Evolutionary conservation across 1,284 basidiomycete species (phyloP).

Genomic region (Puccinia hordei): DNA sequence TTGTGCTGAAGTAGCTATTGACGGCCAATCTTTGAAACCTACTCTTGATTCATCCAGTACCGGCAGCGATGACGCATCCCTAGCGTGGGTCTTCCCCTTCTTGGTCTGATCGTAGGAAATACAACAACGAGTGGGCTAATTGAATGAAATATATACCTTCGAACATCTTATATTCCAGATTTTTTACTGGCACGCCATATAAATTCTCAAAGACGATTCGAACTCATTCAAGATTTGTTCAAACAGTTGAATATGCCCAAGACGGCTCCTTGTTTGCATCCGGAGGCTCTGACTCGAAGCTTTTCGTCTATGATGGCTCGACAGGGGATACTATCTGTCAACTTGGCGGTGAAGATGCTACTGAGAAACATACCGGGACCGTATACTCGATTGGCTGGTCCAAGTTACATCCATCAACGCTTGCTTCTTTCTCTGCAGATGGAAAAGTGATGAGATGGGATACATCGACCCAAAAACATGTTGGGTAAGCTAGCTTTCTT

Average conservation of each 20-base stretch:
- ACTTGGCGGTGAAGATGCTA: slow-evolving; percentile 72
- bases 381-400: slow-evolving; percentile 60
- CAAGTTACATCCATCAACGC: slow-evolving; percentile 68
- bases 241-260: slow-evolving; percentile 81
- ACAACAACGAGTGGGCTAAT: neutral
- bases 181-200: slow-evolving; percentile 72
- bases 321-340: slow-evolving; percentile 77
- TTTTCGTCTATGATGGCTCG: slow-evolving; percentile 87
- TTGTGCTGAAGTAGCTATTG: neutral
- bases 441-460: slow-evolving; percentile 78
- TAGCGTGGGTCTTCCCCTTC: slow-evolving; percentile 66
- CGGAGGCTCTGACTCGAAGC: slow-evolving; percentile 85
- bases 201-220: slow-evolving; percentile 79
- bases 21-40: neutral
- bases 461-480: slow-evolving; percentile 33
- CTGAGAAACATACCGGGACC: slow-evolving; percentile 60
- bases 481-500: slow-evolving; percentile 17
- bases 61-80: slow-evolving; percentile 73
- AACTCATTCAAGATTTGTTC: slow-evolving; percentile 90
- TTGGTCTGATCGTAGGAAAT: neutral
- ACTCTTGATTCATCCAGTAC: slow-evolving; percentile 51
- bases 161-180: neutral
- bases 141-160: neutral
- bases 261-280: slow-evolving; percentile 82
- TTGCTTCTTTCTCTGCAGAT: slow-evolving; percentile 84